phyloP scores from a whole-genome alignment of 192 early-diverging fungal genomes.

The Glomus cerebriforme region DNA sequence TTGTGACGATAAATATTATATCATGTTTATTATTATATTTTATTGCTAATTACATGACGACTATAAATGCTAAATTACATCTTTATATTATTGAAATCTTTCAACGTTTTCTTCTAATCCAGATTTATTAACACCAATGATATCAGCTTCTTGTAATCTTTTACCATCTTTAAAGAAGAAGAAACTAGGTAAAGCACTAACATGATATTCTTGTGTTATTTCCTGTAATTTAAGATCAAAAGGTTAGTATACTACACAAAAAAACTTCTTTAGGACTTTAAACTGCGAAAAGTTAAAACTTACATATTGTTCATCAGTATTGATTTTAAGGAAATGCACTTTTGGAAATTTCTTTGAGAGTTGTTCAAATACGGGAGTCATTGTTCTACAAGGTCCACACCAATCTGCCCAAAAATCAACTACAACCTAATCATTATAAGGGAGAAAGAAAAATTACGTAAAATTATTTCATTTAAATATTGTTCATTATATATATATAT shows the following conservation, averaged over 20 bases:
- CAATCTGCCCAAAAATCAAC: conserved; percentile 57
- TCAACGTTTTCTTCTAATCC: neutral
- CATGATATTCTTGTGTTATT: neutral
- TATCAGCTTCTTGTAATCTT: too few relatives aligned
- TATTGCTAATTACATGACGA: too few relatives aligned
- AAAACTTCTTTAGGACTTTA: too few relatives aligned
- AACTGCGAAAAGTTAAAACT: neutral
- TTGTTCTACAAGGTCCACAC: conserved; percentile 56
- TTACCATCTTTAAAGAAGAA: neutral
- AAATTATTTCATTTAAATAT: too few relatives aligned
- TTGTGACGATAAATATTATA: too few relatives aligned
- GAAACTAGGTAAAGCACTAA: neutral
- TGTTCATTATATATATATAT: too few relatives aligned
- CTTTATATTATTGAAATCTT: too few relatives aligned
- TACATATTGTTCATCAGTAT: neutral
- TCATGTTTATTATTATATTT: too few relatives aligned
- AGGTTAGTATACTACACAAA: too few relatives aligned
- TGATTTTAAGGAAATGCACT: conserved; percentile 53
- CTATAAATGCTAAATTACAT: too few relatives aligned
- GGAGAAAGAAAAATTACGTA: too few relatives aligned
- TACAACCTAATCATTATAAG: conserved; percentile 37
- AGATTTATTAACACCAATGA: too few relatives aligned
- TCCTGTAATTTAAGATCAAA: neutral
- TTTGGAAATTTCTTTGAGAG: conserved; percentile 48
- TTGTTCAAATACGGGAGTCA: conserved; percentile 53